Conservation (phyloP, 208 protist species). For the Crithidia expoeki region DNA sequence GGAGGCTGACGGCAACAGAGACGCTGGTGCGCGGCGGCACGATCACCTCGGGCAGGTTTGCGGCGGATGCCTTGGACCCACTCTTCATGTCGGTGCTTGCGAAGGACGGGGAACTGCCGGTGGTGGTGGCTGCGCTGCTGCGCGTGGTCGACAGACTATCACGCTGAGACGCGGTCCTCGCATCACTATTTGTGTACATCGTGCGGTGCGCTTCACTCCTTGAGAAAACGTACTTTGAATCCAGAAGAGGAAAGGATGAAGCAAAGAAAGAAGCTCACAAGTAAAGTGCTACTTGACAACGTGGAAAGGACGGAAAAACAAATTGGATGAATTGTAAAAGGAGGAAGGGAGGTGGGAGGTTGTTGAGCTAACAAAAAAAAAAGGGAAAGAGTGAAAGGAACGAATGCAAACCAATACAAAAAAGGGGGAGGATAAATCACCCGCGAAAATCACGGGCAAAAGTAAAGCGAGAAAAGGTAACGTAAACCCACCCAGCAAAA, state of each 20-base stretch:
- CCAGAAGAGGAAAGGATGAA: neutral
- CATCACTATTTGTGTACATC: neutral
- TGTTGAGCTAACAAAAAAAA: neutral
- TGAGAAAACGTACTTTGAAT: too few relatives aligned
- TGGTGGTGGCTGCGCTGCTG: neutral
- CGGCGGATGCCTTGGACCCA: neutral
- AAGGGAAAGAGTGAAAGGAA: too few relatives aligned
- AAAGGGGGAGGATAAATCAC: neutral
- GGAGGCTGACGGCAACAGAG: neutral
- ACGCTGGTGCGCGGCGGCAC: constrained; percentile 15
- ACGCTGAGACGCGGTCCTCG: neutral
- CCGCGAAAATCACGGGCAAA: neutral
- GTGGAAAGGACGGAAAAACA: neutral
- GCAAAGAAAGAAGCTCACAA: neutral
- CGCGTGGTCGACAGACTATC: neutral
- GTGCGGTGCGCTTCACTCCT: too few relatives aligned
- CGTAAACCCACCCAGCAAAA: neutral
- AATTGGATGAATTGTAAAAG: neutral
- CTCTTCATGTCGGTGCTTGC: neutral
- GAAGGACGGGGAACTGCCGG: neutral
- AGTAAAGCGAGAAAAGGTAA: neutral
- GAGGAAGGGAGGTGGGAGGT: neutral
- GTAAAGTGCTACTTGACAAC: too few relatives aligned
- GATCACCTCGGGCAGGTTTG: constrained; percentile 12
- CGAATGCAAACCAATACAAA: neutral